These are phyloP conservation scores for Colletotrichum neosansevieriae DNA, from an alignment of 2,329 filamentous ascomycete genomes.

Conservation along the genomic window DNA sequence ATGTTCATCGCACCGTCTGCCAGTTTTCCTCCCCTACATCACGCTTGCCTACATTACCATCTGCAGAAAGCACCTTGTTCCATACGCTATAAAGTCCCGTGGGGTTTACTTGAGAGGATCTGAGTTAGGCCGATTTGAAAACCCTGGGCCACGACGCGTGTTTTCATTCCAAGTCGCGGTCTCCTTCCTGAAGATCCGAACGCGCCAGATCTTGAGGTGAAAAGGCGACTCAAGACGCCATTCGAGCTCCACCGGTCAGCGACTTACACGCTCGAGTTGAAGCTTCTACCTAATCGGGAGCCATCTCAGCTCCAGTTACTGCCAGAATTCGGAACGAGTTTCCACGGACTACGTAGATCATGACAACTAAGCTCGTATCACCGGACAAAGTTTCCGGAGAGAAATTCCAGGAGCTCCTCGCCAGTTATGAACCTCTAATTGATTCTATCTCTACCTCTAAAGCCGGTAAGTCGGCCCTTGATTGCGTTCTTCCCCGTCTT, in stretches of 20 bases:
- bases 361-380: conserved; percentile 19
- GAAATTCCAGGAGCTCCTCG: conserved; percentile 53
- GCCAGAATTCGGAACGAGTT: background rate
- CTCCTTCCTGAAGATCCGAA: background rate
- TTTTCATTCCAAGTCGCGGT: background rate
- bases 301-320: background rate
- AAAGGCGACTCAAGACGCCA: background rate
- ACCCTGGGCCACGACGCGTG: background rate
- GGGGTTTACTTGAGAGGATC: background rate
- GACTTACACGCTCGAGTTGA: background rate
- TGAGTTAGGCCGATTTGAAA: background rate
- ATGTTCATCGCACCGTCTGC: background rate
- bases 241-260: background rate
- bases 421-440: conserved; percentile 55
- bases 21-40: background rate
- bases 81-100: background rate
- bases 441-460: conserved; percentile 59
- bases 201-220: background rate
- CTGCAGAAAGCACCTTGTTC: too few species aligned
- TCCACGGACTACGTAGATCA: background rate
- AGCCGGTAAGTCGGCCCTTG: conserved; percentile 51
- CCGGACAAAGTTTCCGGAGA: conserved; percentile 45
- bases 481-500: conserved; percentile 14
- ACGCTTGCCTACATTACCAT: background rate
- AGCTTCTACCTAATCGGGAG: background rate